Conservation (phyloP, 306 rosid genomes). For the Fragaria iinumae region DNA sequence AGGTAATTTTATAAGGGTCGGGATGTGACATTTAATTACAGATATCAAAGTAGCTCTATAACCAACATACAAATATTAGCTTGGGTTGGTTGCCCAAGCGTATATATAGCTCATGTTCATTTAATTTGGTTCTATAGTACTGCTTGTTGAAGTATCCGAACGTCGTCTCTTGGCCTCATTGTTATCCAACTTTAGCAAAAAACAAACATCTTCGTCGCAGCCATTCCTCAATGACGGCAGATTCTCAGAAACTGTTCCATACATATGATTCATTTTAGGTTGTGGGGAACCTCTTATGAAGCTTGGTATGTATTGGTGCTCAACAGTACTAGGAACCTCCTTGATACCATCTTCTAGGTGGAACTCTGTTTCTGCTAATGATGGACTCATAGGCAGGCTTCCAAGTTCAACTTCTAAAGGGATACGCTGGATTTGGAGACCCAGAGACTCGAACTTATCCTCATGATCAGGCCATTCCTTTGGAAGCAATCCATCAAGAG, state of each 20-base stretch:
- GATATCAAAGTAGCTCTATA: too few relatives aligned
- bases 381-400: slow-evolving; percentile 48
- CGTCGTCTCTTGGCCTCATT: slow-evolving; percentile 91
- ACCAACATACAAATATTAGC: too few relatives aligned
- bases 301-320: slow-evolving; percentile 93
- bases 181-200: slow-evolving; percentile 86
- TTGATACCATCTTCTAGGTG: slow-evolving; percentile 66
- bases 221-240: slow-evolving; percentile 64
- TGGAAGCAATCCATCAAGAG: slow-evolving; percentile 60
- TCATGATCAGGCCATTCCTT: slow-evolving; percentile 52
- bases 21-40: too few relatives aligned
- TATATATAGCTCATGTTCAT: too few relatives aligned
- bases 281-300: slow-evolving; percentile 62
- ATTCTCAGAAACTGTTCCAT: slow-evolving; percentile 54
- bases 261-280: slow-evolving; percentile 46
- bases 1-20: too few relatives aligned
- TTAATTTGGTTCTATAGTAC: too few relatives aligned
- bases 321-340: slow-evolving; percentile 59
- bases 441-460: slow-evolving; percentile 79
- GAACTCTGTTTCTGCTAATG: slow-evolving; percentile 59
- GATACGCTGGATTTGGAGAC: slow-evolving; percentile 81
- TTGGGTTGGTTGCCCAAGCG: too few relatives aligned
- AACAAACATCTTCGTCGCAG: slow-evolving; percentile 66
- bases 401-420: slow-evolving; percentile 61
- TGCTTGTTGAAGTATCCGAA: slow-evolving; percentile 34